These are phyloP conservation scores for Pichia rugopelliculosa DNA, from an alignment of 805 yeast genomes.

Conservation along the genomic window DNA sequence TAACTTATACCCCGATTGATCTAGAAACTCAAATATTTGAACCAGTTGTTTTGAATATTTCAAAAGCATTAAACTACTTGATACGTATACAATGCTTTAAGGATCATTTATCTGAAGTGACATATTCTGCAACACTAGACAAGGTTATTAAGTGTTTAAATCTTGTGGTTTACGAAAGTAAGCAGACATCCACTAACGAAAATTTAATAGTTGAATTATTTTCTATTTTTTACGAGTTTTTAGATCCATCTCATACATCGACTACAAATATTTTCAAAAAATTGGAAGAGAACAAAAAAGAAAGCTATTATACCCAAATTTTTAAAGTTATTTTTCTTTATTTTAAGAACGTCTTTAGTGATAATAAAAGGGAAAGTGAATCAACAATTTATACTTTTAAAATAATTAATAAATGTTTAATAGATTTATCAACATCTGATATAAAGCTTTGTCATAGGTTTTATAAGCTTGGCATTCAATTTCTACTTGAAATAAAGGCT, in stretches of 20 bases:
- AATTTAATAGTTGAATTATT: constrained; percentile 18
- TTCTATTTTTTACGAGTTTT: constrained; percentile 11
- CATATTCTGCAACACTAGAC: constrained; percentile 15
- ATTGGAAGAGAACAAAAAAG: neutral
- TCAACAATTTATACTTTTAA: constrained; percentile 29
- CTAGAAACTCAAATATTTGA: constrained; percentile 13
- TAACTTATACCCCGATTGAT: constrained; percentile 10
- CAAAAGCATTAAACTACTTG: constrained; percentile 23
- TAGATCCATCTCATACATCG: constrained; percentile 17
- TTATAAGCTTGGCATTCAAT: constrained; percentile 32
- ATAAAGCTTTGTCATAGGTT: constrained; percentile 32
- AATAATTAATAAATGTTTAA: constrained; percentile 39
- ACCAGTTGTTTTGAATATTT: constrained; percentile 27
- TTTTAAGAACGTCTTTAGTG: constrained; percentile 12
- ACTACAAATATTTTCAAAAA: neutral
- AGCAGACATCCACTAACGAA: constrained; percentile 14
- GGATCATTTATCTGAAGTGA: constrained; percentile 18
- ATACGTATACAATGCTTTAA: constrained; percentile 19
- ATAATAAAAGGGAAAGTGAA: constrained; percentile 20
- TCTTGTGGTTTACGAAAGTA: constrained; percentile 6
- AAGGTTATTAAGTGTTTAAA: constrained; percentile 13
- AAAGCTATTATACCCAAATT: constrained; percentile 13
- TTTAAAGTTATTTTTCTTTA: constrained; percentile 13
- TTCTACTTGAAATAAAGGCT: constrained; percentile 29
- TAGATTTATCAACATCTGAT: constrained; percentile 36